Conservation (phyloP, 768 basidiomycete genomes). For the Cyclocybe cylindracea region DNA sequence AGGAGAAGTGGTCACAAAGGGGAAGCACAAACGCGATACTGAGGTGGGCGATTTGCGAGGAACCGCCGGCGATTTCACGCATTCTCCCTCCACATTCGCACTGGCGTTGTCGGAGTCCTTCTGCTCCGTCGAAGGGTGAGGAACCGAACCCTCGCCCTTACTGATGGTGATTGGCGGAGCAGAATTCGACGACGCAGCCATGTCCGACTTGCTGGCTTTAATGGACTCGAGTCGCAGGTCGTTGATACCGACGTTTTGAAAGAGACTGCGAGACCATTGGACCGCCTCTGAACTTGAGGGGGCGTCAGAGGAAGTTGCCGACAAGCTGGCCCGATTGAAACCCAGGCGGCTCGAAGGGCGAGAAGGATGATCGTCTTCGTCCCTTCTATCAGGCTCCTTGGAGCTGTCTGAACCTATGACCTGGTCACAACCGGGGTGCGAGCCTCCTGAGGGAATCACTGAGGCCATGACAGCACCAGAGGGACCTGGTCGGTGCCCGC, state of each 20-base stretch:
- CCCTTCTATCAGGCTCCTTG: conserved; percentile 16
- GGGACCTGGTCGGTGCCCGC: conserved; percentile 16
- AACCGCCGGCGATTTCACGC: conserved; percentile 15
- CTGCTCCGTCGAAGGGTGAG: neutral
- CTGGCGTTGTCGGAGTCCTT: neutral
- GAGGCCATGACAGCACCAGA: conserved; percentile 19
- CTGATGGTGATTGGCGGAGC: neutral
- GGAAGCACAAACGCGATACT: conserved; percentile 25
- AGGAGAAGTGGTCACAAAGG: conserved; percentile 20
- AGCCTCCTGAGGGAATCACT: conserved; percentile 13
- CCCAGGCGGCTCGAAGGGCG: conserved; percentile 52
- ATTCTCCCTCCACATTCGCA: conserved; percentile 5
- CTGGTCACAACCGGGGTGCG: conserved; percentile 12
- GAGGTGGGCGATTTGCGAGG: conserved; percentile 21
- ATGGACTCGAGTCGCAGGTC: conserved; percentile 11
- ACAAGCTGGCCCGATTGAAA: conserved; percentile 33
- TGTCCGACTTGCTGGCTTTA: conserved; percentile 2
- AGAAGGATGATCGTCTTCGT: conserved; percentile 28
- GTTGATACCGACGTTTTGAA: conserved; percentile 19
- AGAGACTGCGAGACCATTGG: conserved; percentile 19
- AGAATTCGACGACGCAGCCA: neutral
- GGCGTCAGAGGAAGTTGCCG: conserved; percentile 11
- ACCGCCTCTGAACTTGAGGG: conserved; percentile 13
- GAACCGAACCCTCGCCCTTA: neutral
- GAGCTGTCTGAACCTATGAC: conserved; percentile 5